Base-by-base conservation (phyloP, 78 protist genomes). In the Cavenderia fasciculata region DNA sequence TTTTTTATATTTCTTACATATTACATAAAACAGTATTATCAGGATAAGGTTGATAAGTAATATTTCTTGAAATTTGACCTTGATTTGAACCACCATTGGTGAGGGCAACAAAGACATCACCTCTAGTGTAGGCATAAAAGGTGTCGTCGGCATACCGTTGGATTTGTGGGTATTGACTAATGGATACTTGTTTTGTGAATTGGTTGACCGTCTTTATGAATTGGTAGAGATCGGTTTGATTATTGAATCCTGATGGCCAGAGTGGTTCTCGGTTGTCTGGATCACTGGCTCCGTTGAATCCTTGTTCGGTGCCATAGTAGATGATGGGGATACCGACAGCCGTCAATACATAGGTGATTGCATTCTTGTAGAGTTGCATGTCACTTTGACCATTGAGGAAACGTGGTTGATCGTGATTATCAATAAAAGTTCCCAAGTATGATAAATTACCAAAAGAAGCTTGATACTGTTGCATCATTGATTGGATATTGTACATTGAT, bases 261-360 rank as follows among this genome's bases (percentile, higher is more conserved):
- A 96, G 59, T 21, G 94, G 74, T 74, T 97, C 96, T 23, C 98
- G 92, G 51, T 86, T 88, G 59, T 59, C 36, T 34, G 97, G 97
- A 61, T 97, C 98, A 3, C 76, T 4, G 1, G 86, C 74, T 54
- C 98, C 98, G 25, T 47, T 19, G 78, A 94, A 96, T 25, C 65
- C 85, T 44, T 89, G 96, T 65, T 97, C 99, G 12, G 95, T 90
- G 16, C 99, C 99, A 74, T 97, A 97, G 92, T 97, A 97, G 59
- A 95, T 56, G 59, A 95, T 79, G 5, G 99, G 99, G 12, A 96
- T 88, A 47, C 95, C 95, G 23, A 59, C 71, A 1, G 78, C 74
- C 65, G 72, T 76, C 14, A 92, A 23, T 7, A 65, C 65, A 34
- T 71, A 94, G 44, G 96, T 68, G 25, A 97, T 54, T 3, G 97